These are phyloP conservation scores for Sonneratia caseolaris DNA, from an alignment of 345 rosid species.

Conservation along the genomic window DNA sequence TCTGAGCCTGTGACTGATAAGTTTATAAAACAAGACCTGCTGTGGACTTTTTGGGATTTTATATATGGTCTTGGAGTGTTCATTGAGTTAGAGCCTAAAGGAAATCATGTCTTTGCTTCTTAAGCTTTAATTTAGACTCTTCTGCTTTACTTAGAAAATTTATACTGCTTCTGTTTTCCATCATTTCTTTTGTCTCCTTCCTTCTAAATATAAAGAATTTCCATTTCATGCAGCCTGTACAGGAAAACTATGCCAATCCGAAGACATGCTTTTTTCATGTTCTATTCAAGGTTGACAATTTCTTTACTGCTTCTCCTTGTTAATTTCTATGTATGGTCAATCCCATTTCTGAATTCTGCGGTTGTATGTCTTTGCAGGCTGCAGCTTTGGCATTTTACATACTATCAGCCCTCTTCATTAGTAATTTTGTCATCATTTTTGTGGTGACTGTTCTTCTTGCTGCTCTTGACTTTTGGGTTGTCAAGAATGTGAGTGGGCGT, in stretches of 20 bases:
- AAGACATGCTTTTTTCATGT: constrained; percentile 92
- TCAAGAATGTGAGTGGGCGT: constrained; percentile 98
- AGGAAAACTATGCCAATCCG: constrained; percentile 89
- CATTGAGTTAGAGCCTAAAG: background rate
- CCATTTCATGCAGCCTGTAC: constrained; percentile 53
- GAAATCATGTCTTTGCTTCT: background rate
- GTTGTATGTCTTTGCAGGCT: constrained; percentile 44
- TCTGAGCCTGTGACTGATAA: background rate
- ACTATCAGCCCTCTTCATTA: constrained; percentile 68
- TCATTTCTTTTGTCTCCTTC: background rate
- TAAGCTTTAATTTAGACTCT: background rate
- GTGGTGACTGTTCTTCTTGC: constrained; percentile 93
- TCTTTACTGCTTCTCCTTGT: background rate
- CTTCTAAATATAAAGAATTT: background rate
- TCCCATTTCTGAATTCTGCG: background rate
- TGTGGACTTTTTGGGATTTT: background rate
- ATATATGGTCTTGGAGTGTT: background rate
- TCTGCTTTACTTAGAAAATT: background rate
- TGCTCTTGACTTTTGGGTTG: constrained; percentile 97
- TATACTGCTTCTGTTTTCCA: background rate
- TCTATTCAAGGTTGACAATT: constrained; percentile 51
- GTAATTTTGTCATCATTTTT: constrained; percentile 85
- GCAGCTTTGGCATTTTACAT: constrained; percentile 90
- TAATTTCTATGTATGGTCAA: background rate
- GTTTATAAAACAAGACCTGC: background rate